These are phyloP conservation scores for Colletotrichum lini DNA, from an alignment of 2,329 filamentous ascomycete species.

Conservation along the genomic window DNA sequence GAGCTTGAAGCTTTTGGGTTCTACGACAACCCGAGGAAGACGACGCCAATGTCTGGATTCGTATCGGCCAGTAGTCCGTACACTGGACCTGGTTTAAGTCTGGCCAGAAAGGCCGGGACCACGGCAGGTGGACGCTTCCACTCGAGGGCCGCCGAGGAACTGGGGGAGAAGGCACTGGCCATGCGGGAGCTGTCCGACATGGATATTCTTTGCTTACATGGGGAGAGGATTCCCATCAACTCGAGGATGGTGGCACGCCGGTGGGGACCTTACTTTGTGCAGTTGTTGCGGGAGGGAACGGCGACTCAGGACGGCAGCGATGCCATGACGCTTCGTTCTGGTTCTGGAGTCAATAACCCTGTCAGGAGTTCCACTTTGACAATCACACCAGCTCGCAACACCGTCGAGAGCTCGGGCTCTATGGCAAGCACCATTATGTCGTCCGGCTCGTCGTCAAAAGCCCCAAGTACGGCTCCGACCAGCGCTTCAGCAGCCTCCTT, in stretches of 20 bases:
- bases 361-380: constrained; percentile 86
- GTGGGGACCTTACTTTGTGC: constrained; percentile 97
- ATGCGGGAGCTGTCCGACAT: constrained; percentile 94
- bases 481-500: constrained; percentile 53
- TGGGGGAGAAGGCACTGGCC: constrained; percentile 84
- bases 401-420: constrained; percentile 64
- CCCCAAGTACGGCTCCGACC: constrained; percentile 61
- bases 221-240: constrained; percentile 93
- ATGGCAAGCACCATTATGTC: constrained; percentile 59
- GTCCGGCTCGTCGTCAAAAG: constrained; percentile 57
- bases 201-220: constrained; percentile 93
- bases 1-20: constrained; percentile 97
- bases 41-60: constrained; percentile 84
- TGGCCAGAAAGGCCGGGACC: constrained; percentile 72
- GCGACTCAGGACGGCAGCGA: constrained; percentile 81
- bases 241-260: constrained; percentile 88
- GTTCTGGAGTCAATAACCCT: constrained; percentile 70
- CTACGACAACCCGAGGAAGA: constrained; percentile 92
- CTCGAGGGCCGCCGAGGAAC: constrained; percentile 83
- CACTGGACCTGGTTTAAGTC: constrained; percentile 68
- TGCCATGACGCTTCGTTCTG: constrained; percentile 80
- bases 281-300: constrained; percentile 87
- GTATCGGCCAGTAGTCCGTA: constrained; percentile 84
- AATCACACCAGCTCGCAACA: constrained; percentile 78
- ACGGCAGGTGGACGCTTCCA: constrained; percentile 83